These are phyloP conservation scores for Pholiota adiposa DNA, from an alignment of 1,284 basidiomycete species.

Conservation along the genomic window DNA sequence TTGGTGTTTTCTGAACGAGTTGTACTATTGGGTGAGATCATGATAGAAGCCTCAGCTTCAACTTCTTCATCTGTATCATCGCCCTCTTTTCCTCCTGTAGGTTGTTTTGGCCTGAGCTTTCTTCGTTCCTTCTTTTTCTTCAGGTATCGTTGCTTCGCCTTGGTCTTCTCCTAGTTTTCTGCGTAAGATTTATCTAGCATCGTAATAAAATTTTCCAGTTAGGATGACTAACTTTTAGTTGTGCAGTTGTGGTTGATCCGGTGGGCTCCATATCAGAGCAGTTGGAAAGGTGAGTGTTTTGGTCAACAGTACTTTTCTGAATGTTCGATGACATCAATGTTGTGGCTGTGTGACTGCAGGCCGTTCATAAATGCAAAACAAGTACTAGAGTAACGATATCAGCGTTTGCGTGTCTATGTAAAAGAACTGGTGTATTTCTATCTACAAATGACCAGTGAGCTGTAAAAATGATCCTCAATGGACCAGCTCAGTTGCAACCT, in stretches of 20 bases:
- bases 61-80: constrained; percentile 2
- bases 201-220: not conserved
- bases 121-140: constrained; percentile 67
- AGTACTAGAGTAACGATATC: too few relatives aligned
- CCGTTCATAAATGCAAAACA: too few relatives aligned
- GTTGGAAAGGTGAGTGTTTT: not conserved
- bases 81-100: constrained; percentile 2
- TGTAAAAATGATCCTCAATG: too few relatives aligned
- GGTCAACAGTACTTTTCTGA: not conserved
- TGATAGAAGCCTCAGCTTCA: not conserved
- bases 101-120: constrained; percentile 51
- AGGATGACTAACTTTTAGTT: constrained; percentile 13
- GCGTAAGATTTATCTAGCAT: constrained; percentile 17
- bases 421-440: too few relatives aligned
- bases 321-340: not conserved
- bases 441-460: too few relatives aligned
- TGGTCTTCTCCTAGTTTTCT: constrained; percentile 30
- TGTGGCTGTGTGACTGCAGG: constrained; percentile 1
- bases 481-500: too few relatives aligned
- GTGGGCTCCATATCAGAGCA: not conserved
- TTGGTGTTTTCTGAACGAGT: not conserved
- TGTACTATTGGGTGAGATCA: not conserved
- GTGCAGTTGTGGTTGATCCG: not conserved
- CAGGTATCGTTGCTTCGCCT: constrained; percentile 64
- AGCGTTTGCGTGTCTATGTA: too few relatives aligned